A percentile compares a stretch with the other conserved stretches of the same genome.
phyloP scores from a whole-genome alignment of 164 flowering plant species.

The Warburgia ugandensis region DNA sequence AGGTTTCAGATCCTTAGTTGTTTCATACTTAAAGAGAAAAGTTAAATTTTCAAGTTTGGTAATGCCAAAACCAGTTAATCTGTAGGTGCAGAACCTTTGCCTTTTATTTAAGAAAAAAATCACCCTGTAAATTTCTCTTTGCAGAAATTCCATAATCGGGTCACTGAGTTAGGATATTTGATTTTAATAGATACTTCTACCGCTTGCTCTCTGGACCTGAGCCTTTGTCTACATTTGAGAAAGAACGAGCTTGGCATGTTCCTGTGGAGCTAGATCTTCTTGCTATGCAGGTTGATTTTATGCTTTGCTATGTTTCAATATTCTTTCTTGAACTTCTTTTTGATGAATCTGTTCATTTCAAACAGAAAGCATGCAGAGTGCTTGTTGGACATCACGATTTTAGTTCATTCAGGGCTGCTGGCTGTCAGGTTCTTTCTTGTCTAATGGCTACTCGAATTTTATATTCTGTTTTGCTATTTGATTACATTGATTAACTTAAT shows the following conservation, averaged over 20 bases:
- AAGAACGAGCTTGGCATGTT: constrained; percentile 92
- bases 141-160: no score
- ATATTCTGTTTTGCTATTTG: neutral
- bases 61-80: no score
- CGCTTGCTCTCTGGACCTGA: constrained; percentile 77
- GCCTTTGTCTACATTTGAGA: constrained; percentile 75
- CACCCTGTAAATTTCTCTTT: no score
- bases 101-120: no score
- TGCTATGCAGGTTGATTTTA: constrained; percentile 66
- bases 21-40: no score
- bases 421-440: constrained; percentile 66
- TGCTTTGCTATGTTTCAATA: neutral
- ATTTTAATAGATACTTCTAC: constrained; percentile 62
- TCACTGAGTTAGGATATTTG: neutral
- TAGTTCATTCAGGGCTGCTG: constrained; percentile 88
- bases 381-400: constrained; percentile 89
- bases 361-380: constrained; percentile 76
- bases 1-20: no score
- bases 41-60: no score
- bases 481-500: no score
- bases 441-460: constrained; percentile 2
- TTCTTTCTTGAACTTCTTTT: constrained; percentile 5
- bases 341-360: neutral
- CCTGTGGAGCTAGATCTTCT: constrained; percentile 53
- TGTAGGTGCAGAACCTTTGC: no score